phyloP scores from a whole-genome alignment of 768 basidiomycete species.

The Trametes meyenii region DNA sequence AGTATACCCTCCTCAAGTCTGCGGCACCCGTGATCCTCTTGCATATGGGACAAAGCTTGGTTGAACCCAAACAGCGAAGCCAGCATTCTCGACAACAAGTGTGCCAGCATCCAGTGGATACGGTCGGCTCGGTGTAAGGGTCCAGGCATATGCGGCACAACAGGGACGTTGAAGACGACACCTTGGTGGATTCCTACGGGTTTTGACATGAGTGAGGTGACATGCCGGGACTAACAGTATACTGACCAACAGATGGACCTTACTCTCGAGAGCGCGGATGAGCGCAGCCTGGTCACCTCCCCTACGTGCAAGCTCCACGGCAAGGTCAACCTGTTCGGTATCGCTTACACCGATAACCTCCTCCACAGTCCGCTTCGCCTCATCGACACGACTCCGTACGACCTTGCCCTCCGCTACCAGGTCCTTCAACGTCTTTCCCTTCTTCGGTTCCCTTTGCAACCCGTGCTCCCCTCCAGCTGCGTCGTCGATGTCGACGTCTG shows the following conservation, averaged over 20 bases:
- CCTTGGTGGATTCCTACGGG: slow-evolving; percentile 46
- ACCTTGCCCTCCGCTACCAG: slow-evolving; percentile 57
- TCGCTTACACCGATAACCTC: slow-evolving; percentile 44
- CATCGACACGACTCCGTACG: slow-evolving; percentile 26
- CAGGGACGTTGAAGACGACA: slow-evolving; percentile 45
- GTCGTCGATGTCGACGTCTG: slow-evolving; percentile 40
- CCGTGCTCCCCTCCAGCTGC: slow-evolving; percentile 35
- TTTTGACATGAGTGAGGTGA: neutral
- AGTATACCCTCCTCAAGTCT: slow-evolving; percentile 77
- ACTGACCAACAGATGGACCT: slow-evolving; percentile 59
- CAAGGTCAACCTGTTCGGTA: slow-evolving; percentile 34
- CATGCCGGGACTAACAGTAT: neutral
- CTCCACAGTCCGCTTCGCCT: slow-evolving; percentile 40
- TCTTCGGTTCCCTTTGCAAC: slow-evolving; percentile 33
- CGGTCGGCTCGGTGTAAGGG: slow-evolving; percentile 74
- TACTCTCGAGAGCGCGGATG: slow-evolving; percentile 60
- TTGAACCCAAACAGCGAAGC: slow-evolving; percentile 81
- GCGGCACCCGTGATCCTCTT: slow-evolving; percentile 79
- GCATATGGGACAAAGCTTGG: slow-evolving; percentile 84
- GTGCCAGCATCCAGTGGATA: slow-evolving; percentile 87
- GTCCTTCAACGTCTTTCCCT: slow-evolving; percentile 41
- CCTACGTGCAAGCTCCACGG: slow-evolving; percentile 51
- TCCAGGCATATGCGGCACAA: slow-evolving; percentile 82
- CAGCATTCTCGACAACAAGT: slow-evolving; percentile 83
- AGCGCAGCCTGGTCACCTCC: slow-evolving; percentile 52